A percentile compares a stretch with the other conserved stretches of the same genome.
phyloP scores from a whole-genome alignment of 2,329 filamentous ascomycete genomes.

The Trichocomaceae sp. region DNA sequence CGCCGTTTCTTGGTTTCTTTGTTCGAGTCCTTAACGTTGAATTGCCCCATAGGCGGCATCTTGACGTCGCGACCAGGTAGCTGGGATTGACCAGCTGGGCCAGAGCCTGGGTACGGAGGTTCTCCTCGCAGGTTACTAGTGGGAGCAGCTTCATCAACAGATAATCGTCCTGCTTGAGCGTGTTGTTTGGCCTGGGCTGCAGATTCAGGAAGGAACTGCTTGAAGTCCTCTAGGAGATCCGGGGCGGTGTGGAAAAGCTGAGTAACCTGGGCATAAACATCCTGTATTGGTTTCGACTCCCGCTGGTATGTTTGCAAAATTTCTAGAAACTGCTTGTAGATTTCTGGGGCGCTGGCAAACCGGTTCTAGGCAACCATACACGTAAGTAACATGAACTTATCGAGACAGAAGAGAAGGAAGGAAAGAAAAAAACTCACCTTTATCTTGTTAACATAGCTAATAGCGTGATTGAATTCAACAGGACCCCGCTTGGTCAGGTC shows the following conservation, averaged over 20 bases:
- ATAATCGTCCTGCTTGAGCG: slow-evolving; percentile 51
- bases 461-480: slow-evolving; percentile 98
- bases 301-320: slow-evolving; percentile 97
- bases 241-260: slow-evolving; percentile 87
- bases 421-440: slow-evolving; percentile 67
- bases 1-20: slow-evolving; percentile 89
- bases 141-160: slow-evolving; percentile 63
- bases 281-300: slow-evolving; percentile 96
- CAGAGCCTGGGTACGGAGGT: slow-evolving; percentile 33
- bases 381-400: slow-evolving; percentile 9
- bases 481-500: slow-evolving; percentile 78
- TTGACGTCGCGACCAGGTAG: slow-evolving; percentile 52
- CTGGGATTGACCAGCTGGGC: slow-evolving; percentile 41
- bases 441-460: slow-evolving; percentile 99
- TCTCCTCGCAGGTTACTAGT: slow-evolving; percentile 57
- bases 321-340: slow-evolving; percentile 98
- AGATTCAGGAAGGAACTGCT: slow-evolving; percentile 94
- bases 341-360: slow-evolving; percentile 92
- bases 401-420: background rate
- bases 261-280: slow-evolving; percentile 96
- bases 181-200: slow-evolving; percentile 61
- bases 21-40: slow-evolving; percentile 73
- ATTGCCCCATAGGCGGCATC: slow-evolving; percentile 91
- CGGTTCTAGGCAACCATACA: slow-evolving; percentile 61
- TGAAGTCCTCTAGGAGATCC: slow-evolving; percentile 94